These are phyloP conservation scores for Chrysoporthe austroafricana DNA, from an alignment of 2,329 filamentous ascomycete species.

Conservation along the genomic window DNA sequence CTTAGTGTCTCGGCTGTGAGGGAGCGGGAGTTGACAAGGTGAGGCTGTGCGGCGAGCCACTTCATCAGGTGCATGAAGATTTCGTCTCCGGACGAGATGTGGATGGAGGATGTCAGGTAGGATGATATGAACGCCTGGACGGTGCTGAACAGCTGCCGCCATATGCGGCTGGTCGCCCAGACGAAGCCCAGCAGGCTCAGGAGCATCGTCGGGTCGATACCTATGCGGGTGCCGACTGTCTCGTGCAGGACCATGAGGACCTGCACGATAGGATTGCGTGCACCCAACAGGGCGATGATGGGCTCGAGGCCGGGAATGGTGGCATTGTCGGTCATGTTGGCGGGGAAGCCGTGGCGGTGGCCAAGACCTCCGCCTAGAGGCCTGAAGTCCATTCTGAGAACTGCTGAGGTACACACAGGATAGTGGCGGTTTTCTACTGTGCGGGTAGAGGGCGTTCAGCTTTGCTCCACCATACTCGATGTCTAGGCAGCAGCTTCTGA, in stretches of 20 bases:
- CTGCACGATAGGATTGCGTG: constrained; percentile 46
- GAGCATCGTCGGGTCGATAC: constrained; percentile 53
- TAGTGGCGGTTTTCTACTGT: not conserved
- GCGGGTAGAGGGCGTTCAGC: not conserved
- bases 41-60: constrained; percentile 59
- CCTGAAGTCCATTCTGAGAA: constrained; percentile 34
- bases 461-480: not conserved
- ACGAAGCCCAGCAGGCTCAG: constrained; percentile 50
- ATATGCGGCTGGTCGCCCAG: constrained; percentile 50
- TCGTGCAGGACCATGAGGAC: constrained; percentile 51
- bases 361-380: constrained; percentile 27
- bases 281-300: constrained; percentile 50
- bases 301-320: constrained; percentile 41
- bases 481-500: not conserved
- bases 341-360: constrained; percentile 30
- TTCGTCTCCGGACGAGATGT: constrained; percentile 58
- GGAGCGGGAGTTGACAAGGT: constrained; percentile 54
- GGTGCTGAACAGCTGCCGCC: constrained; percentile 41
- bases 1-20: constrained; percentile 60
- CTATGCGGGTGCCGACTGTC: constrained; percentile 48
- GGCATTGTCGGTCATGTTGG: constrained; percentile 30
- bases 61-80: constrained; percentile 63
- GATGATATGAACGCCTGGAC: constrained; percentile 41
- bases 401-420: not conserved
- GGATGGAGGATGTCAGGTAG: constrained; percentile 56